Evolutionary conservation across 2,329 filamentous ascomycete genomes (phyloP).

Genomic region (Monosporascus sp.): DNA sequence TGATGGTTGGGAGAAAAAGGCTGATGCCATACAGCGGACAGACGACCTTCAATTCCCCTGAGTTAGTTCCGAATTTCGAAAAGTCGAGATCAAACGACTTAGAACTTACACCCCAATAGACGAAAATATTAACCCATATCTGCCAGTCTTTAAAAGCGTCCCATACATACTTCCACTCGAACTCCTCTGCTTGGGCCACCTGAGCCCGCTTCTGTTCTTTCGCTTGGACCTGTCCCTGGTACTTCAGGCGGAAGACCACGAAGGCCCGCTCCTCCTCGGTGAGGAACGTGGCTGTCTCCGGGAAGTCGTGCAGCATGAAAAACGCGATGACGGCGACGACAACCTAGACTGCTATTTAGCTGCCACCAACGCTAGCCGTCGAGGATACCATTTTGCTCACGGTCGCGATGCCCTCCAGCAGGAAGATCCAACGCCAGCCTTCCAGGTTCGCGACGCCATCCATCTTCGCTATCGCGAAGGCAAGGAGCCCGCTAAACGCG

Average conservation of each 20-base stretch:
- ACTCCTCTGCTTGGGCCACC: slow-evolving; percentile 65
- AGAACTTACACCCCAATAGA: slow-evolving; percentile 57
- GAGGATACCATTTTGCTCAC: slow-evolving; percentile 29
- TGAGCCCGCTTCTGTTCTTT: slow-evolving; percentile 23
- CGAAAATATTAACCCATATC: slow-evolving; percentile 56
- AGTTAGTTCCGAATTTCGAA: slow-evolving; percentile 33
- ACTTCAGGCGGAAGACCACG: slow-evolving; percentile 64
- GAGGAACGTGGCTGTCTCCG: slow-evolving; percentile 71
- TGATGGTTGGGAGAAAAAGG: slow-evolving; percentile 59
- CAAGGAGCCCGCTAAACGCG: slow-evolving; percentile 68
- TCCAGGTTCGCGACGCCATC: slow-evolving; percentile 53
- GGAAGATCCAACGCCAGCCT: slow-evolving; percentile 63
- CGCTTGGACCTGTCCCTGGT: slow-evolving; percentile 53
- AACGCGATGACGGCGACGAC: slow-evolving; percentile 61
- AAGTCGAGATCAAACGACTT: not conserved
- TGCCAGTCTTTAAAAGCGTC: slow-evolving; percentile 75
- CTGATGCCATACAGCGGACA: slow-evolving; percentile 53
- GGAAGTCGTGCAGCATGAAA: slow-evolving; percentile 74
- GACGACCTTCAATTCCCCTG: slow-evolving; percentile 32
- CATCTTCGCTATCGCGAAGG: slow-evolving; percentile 66
- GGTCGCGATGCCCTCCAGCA: slow-evolving; percentile 65
- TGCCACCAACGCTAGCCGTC: too few relatives aligned
- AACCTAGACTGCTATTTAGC: slow-evolving; percentile 16
- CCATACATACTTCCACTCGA: slow-evolving; percentile 70
- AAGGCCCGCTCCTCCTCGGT: slow-evolving; percentile 64